Evolutionary conservation across 2,329 filamentous ascomycete species (phyloP).

Genomic region (Pestalotiopsis sp.): DNA sequence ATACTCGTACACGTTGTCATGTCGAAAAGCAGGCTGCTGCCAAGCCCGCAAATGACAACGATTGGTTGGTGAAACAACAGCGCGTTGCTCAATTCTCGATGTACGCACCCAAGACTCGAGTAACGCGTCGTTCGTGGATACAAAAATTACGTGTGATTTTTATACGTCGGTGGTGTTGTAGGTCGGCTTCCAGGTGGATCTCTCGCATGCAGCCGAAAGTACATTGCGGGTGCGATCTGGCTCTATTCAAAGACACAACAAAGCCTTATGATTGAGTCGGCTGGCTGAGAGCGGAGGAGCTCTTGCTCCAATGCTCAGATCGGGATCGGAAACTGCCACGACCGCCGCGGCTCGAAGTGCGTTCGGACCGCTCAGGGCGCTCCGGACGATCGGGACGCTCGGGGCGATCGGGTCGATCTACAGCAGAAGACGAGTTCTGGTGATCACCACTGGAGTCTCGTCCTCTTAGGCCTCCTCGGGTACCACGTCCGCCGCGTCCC

Average conservation of each 20-base stretch:
- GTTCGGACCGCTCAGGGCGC: constrained; percentile 15
- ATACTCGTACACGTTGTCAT: constrained; percentile 7
- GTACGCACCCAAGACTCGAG: neutral
- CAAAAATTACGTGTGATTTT: too few relatives aligned
- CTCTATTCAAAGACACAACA: neutral
- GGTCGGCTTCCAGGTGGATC: neutral
- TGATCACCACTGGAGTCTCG: constrained; percentile 21
- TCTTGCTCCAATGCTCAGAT: constrained; percentile 27
- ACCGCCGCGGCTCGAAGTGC: constrained; percentile 19
- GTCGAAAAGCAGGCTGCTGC: neutral
- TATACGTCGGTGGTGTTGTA: neutral
- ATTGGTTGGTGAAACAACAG: neutral
- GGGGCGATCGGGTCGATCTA: constrained; percentile 15
- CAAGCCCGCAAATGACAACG: neutral
- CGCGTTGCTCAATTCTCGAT: neutral
- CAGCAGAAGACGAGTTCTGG: constrained; percentile 8
- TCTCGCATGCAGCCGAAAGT: neutral
- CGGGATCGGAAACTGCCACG: constrained; percentile 21
- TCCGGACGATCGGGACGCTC: neutral
- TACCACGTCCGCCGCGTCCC: constrained; percentile 16
- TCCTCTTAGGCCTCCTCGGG: constrained; percentile 22
- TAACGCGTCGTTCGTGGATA: neutral
- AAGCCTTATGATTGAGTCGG: constrained; percentile 3
- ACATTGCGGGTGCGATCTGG: neutral
- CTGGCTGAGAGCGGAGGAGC: constrained; percentile 13